Conservation (phyloP, 768 basidiomycete genomes). For the Russula earlei region DNA sequence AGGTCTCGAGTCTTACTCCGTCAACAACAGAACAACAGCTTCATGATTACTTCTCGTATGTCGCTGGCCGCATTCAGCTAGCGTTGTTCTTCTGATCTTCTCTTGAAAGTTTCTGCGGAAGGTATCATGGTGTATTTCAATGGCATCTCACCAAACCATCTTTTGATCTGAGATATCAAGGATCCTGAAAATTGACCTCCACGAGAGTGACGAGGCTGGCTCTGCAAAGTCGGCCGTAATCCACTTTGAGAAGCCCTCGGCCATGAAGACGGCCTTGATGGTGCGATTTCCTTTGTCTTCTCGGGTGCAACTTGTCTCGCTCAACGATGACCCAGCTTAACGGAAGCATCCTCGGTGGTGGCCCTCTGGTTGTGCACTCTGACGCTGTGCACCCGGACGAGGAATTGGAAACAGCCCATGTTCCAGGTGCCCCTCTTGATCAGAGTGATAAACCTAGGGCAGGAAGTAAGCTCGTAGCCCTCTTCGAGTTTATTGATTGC, state of each 20-base stretch:
- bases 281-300: slow-evolving; percentile 26
- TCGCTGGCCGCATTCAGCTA: slow-evolving; percentile 9
- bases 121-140: slow-evolving; percentile 33
- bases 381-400: slow-evolving; percentile 51
- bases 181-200: slow-evolving; percentile 56
- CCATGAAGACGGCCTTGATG: slow-evolving; percentile 83
- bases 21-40: slow-evolving; percentile 59
- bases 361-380: slow-evolving; percentile 60
- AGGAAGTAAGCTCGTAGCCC: slow-evolving; percentile 45
- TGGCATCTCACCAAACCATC: background rate
- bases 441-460: slow-evolving; percentile 91
- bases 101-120: slow-evolving; percentile 71
- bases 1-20: slow-evolving; percentile 68
- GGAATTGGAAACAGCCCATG: slow-evolving; percentile 27
- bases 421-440: slow-evolving; percentile 39
- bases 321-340: slow-evolving; percentile 39
- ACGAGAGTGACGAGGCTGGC: slow-evolving; percentile 34
- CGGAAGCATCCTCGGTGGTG: slow-evolving; percentile 68
- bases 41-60: slow-evolving; percentile 74
- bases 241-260: slow-evolving; percentile 73
- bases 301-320: background rate
- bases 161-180: slow-evolving; percentile 29
- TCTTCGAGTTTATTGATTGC: background rate
- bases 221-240: slow-evolving; percentile 51
- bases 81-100: background rate